Percentiles rank a stretch among this genome's conserved stretches.
Conservation (phyloP, 2,329 filamentous ascomycete genomes). For the Sarocladium strictum region DNA sequence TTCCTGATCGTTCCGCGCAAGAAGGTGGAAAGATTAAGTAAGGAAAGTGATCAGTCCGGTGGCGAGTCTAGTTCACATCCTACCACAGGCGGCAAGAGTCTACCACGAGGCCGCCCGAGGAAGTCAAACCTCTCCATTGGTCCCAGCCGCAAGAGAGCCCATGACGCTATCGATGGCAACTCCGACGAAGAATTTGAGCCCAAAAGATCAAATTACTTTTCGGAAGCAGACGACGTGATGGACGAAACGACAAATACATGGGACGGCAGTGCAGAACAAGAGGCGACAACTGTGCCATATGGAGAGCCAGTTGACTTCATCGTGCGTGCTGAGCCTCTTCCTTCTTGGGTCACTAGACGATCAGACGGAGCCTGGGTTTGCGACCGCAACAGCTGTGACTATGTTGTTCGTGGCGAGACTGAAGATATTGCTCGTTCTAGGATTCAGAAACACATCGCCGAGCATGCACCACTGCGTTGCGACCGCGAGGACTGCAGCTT, state of each 20-base stretch:
- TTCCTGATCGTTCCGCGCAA: constrained; percentile 19
- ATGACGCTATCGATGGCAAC: constrained; percentile 31
- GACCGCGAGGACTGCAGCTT: background rate
- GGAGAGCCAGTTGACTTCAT: constrained; percentile 34
- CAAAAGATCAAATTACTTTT: constrained; percentile 30
- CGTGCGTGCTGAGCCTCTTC: constrained; percentile 43
- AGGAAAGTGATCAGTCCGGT: constrained; percentile 6
- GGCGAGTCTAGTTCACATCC: background rate
- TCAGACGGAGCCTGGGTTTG: constrained; percentile 63
- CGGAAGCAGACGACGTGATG: constrained; percentile 24
- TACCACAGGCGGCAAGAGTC: constrained; percentile 9
- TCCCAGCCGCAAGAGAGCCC: constrained; percentile 38
- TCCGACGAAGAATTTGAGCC: constrained; percentile 27
- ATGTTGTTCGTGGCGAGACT: constrained; percentile 58
- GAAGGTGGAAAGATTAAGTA: background rate
- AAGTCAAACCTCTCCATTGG: constrained; percentile 39
- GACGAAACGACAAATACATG: constrained; percentile 21
- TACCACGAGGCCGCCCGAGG: constrained; percentile 31
- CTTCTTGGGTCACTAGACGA: constrained; percentile 43
- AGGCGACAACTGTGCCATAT: constrained; percentile 18
- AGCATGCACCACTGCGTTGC: background rate
- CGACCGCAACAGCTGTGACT: constrained; percentile 56
- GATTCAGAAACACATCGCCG: constrained; percentile 32
- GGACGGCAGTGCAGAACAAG: constrained; percentile 10
- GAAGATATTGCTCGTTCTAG: constrained; percentile 39